Evolutionary conservation across 495 filamentous ascomycete species (phyloP), one percentile per base, ranked within the genome.

Genomic region (Penicillium soppii): DNA sequence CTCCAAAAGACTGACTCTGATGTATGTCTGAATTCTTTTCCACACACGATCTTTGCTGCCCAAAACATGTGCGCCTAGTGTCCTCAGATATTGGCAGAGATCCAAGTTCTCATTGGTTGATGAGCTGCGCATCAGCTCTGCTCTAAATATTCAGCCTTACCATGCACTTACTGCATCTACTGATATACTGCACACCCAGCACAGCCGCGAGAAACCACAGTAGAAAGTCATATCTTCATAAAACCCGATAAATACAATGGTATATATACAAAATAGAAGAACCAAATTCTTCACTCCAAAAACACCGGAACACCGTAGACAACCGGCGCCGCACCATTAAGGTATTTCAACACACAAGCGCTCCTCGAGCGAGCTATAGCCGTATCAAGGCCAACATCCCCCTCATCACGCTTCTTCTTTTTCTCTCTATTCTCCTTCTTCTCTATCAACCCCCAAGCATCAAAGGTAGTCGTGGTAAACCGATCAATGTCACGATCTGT

Each of bases 401-500:
- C n/a, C n/a, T n/a, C 50, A n/a, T 19, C 36, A 8, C 42, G 33
- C 5, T 47, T 26, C 43, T 63, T 67, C 1, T 52, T 26, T 41
- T 63, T 67, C 1, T 52, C 46, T 16, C 30, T 68, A 2, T 51
- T 50, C 13, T 35, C 47, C 37, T 58, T 59, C 36, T 44, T 62
- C 43, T 46, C 57, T 22, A 90, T 71, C 2, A 98, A 63, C 12
- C 94, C 94, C 94, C 94, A 98, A 47, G 84, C 79, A 63, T 92
- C 86, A 42, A 96, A 85, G 3, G 86, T 72, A 13, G 79, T 72
- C 19, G 82, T 82, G 0, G 90, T 85, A 63, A 97, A 95, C 29
- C 91, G 85, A 73, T 98, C 94, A 58, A 95, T 94, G 64, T 98
- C 94, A 56, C 87, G 87, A 59, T 98, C 94, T 10, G 95, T 98